Percentiles rank a stretch among this genome's conserved stretches.
These are phyloP conservation scores for Cucumis cinereus DNA, from an alignment of 306 rosid genomes.

Conservation along the genomic window DNA sequence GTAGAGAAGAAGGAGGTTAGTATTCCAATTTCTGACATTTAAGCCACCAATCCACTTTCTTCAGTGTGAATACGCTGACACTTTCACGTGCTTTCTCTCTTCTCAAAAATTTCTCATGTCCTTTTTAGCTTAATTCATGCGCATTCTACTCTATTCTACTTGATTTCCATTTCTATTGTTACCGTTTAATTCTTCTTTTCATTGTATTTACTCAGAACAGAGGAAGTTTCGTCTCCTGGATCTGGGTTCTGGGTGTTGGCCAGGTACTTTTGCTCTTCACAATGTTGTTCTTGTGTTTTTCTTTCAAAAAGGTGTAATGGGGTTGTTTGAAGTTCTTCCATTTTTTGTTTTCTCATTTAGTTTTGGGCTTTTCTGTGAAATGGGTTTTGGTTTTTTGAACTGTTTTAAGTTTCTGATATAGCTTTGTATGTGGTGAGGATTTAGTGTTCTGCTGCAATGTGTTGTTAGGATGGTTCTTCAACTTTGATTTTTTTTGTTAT, in stretches of 20 bases:
- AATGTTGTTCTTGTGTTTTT: background rate
- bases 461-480: background rate
- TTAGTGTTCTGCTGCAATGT: background rate
- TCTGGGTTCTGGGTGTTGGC: slow-evolving; percentile 18
- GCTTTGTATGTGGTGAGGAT: background rate
- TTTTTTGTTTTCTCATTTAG: background rate
- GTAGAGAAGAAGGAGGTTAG: background rate
- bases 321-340: background rate
- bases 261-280: background rate
- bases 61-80: slow-evolving; percentile 30
- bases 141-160: slow-evolving; percentile 12
- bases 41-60: slow-evolving; percentile 1
- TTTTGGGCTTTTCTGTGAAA: background rate
- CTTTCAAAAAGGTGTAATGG: background rate
- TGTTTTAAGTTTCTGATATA: background rate
- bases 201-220: background rate
- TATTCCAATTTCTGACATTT: slow-evolving; percentile 31
- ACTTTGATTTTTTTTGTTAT: background rate
- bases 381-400: background rate
- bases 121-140: slow-evolving; percentile 33
- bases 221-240: slow-evolving; percentile 12
- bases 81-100: slow-evolving; percentile 45
- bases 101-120: slow-evolving; percentile 12
- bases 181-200: background rate
- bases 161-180: background rate